Evolutionary conservation across 176 grass and related monocot species (phyloP).

Genomic region (Hyparrhenia diplandra): DNA sequence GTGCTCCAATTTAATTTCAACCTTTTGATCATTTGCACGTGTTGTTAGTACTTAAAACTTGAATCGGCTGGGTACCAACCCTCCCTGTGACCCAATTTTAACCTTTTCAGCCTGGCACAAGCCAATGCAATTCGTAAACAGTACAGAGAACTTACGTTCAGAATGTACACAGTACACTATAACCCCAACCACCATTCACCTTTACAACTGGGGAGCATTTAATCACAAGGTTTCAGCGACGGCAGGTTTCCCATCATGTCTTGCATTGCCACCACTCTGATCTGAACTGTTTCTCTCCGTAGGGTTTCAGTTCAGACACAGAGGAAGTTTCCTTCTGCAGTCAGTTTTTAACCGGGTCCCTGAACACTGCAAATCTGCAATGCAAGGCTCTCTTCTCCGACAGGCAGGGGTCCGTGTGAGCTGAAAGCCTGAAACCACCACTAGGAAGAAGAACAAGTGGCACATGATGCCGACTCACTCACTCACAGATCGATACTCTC

Average conservation of each 20-base stretch:
- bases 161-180: background rate
- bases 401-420: background rate
- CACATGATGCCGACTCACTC: background rate
- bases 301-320: background rate
- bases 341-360: background rate
- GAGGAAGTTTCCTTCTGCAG: background rate
- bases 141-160: background rate
- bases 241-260: background rate
- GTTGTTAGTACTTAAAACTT: too few species aligned
- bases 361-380: background rate
- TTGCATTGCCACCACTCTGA: too few species aligned
- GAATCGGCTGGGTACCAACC: too few species aligned
- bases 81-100: background rate
- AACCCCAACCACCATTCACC: background rate
- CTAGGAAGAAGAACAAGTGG: background rate
- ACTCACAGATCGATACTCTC: background rate
- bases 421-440: conserved; percentile 14
- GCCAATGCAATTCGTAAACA: background rate
- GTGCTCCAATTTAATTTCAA: too few species aligned
- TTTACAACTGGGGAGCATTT: conserved; percentile 23
- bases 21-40: too few species aligned
- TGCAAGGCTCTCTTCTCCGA: background rate
- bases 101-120: background rate
- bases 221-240: background rate
- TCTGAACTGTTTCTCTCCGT: background rate